Conservation (phyloP, 768 basidiomycete genomes). For the Fomitopsis serialis region DNA sequence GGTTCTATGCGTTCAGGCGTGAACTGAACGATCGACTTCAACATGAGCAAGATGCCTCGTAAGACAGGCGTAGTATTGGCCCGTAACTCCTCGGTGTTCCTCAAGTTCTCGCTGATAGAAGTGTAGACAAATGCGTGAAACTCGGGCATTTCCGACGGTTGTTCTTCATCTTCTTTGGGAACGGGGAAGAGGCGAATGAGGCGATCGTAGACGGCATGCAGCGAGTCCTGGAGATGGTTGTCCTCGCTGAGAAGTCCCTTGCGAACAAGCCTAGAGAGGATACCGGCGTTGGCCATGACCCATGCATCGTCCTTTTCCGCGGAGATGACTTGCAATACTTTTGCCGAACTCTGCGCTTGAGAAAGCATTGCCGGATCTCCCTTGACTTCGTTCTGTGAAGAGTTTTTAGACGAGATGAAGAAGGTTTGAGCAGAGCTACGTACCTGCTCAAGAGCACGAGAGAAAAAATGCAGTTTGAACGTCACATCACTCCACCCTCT, state of each 20-base stretch:
- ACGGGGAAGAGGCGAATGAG: constrained; percentile 74
- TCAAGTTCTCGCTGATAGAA: constrained; percentile 75
- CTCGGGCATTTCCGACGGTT: constrained; percentile 59
- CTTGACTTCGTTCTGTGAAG: constrained; percentile 61
- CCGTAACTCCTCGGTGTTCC: constrained; percentile 39
- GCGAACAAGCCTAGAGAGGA: constrained; percentile 78
- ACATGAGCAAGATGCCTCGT: constrained; percentile 79
- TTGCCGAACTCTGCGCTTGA: constrained; percentile 75
- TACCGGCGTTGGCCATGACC: constrained; percentile 65
- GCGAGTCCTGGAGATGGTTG: constrained; percentile 67
- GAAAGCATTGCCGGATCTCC: constrained; percentile 52
- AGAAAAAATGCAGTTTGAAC: constrained; percentile 88
- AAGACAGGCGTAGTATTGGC: constrained; percentile 32
- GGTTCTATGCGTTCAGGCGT: constrained; percentile 80
- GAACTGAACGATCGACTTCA: constrained; percentile 78
- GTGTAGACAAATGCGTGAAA: constrained; percentile 75
- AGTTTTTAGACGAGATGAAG: neutral
- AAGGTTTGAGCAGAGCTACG: constrained; percentile 14
- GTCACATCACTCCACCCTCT: constrained; percentile 89
- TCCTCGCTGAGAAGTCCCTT: constrained; percentile 86
- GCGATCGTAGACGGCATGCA: constrained; percentile 79
- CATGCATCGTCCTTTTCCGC: constrained; percentile 80
- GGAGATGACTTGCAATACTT: constrained; percentile 83
- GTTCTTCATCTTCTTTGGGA: constrained; percentile 71
- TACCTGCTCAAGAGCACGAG: constrained; percentile 78